A percentile compares a stretch with the other conserved stretches of the same genome.
These are phyloP conservation scores for Hymenoscyphus linearis DNA, from an alignment of 2,329 filamentous ascomycete species.

Conservation along the genomic window DNA sequence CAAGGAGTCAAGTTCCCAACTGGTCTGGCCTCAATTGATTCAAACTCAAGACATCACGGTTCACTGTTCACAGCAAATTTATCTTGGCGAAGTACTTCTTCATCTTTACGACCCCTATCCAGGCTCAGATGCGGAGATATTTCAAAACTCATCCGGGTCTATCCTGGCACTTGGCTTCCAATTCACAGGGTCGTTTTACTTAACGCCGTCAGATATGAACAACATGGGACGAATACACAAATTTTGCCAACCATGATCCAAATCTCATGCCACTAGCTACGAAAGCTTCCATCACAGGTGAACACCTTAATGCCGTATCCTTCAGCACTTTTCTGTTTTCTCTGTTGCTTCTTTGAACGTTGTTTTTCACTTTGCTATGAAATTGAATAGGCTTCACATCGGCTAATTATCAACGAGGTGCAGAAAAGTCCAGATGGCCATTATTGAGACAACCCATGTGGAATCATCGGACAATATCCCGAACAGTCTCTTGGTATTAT, in stretches of 20 bases:
- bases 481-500: not conserved
- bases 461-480: conserved; percentile 4
- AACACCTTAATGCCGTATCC: conserved; percentile 9
- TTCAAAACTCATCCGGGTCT: not conserved
- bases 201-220: not conserved
- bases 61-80: not conserved
- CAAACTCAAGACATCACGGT: not conserved
- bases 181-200: not conserved
- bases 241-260: not conserved
- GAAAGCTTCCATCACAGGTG: conserved; percentile 10
- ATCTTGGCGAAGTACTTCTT: not conserved
- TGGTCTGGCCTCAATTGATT: too few species aligned
- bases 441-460: not conserved
- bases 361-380: conserved; percentile 4
- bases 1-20: not conserved
- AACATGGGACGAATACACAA: not conserved
- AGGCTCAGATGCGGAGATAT: not conserved
- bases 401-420: not conserved
- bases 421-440: not conserved
- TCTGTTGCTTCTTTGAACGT: not conserved
- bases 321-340: not conserved
- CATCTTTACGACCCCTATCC: not conserved
- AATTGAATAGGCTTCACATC: not conserved
- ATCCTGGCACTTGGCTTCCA: not conserved
- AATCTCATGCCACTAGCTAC: conserved; percentile 3